Evolutionary conservation across 2,329 filamentous ascomycete genomes (phyloP), one percentile per base, ranked within the genome.

Genomic region (Pseudofabraea citricarpa): DNA sequence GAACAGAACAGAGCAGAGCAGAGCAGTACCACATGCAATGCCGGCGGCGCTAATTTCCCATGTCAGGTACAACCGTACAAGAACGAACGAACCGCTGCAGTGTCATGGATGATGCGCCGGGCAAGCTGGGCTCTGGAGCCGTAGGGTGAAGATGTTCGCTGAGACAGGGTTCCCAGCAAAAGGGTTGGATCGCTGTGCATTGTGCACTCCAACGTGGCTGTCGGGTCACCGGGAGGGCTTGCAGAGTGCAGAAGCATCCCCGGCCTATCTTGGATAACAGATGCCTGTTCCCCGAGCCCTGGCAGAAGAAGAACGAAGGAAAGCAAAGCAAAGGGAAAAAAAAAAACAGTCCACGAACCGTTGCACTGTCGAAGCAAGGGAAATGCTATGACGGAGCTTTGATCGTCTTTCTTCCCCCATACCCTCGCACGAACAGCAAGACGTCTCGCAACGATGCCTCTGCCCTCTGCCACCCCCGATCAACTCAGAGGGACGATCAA

Each of bases 1-100:
- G 27, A 3, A n/a, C 27, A 12, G 13, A 31, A 31, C 13, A 31
- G 16, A 31, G 27, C 27, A 15, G n/a, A n/a, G n/a, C n/a, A n/a
- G n/a, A n/a, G n/a, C n/a, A n/a, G n/a, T n/a, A n/a, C 29, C 29
- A 32, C n/a, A 32, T 7, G 29, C n/a, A 37, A 37, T 37, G 35
- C 35, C 35, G 35, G 35, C 19, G 16, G 18, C 35, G 35, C 21
- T 22, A 37, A 37, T 21, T 37, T 20, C 15, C 23, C 35, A 37
- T 37, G 35, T 37, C 35, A 37, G 35, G 35, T 37, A 37, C n/a
- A n/a, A n/a, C n/a, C n/a, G n/a, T n/a, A n/a, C n/a, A n/a, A n/a
- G n/a, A n/a, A n/a, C 35, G 35, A 37, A 37, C 35, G 35, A 37
- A 37, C 35, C 18, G 27, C 27, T 15, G 27, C 13, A 15, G 16